These are phyloP conservation scores for Talaromyces sp. DNA, from an alignment of 2,329 filamentous ascomycete genomes.

Conservation along the genomic window DNA sequence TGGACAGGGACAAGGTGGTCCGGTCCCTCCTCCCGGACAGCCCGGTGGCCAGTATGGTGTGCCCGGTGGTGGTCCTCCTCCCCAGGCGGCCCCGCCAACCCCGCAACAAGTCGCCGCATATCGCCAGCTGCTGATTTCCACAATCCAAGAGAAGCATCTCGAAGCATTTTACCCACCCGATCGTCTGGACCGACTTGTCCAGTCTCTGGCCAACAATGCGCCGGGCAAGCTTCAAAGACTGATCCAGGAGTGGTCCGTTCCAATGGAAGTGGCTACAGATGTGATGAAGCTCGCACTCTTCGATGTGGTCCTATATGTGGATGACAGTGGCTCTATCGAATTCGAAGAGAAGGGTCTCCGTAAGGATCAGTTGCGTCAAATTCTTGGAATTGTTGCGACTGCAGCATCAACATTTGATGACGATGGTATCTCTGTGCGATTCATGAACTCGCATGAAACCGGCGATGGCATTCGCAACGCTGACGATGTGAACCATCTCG, in stretches of 20 bases:
- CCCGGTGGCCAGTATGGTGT: slow-evolving; percentile 33
- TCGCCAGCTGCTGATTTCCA: slow-evolving; percentile 58
- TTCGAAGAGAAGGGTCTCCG: slow-evolving; percentile 69
- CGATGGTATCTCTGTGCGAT: slow-evolving; percentile 68
- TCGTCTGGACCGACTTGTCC: slow-evolving; percentile 41
- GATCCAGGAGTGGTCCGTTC: slow-evolving; percentile 60
- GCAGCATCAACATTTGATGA: slow-evolving; percentile 70
- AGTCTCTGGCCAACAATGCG: slow-evolving; percentile 35
- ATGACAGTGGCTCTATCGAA: slow-evolving; percentile 70
- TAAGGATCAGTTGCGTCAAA: slow-evolving; percentile 67
- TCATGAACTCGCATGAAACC: slow-evolving; percentile 65
- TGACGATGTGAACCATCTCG: slow-evolving; percentile 61
- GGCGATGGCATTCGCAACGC: slow-evolving; percentile 60
- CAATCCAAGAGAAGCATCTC: slow-evolving; percentile 63
- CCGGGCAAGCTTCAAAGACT: slow-evolving; percentile 56
- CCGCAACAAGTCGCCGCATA: slow-evolving; percentile 58
- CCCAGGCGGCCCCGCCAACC: slow-evolving; percentile 43
- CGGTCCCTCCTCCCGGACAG: slow-evolving; percentile 32
- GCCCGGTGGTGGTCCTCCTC: slow-evolving; percentile 27
- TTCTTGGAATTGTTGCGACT: slow-evolving; percentile 64
- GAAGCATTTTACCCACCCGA: slow-evolving; percentile 62
- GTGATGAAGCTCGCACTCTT: slow-evolving; percentile 65
- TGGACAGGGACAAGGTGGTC: slow-evolving; percentile 24
- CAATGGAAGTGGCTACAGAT: slow-evolving; percentile 63
- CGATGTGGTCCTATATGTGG: slow-evolving; percentile 66